These are phyloP conservation scores for Colletotrichum karsti DNA, from an alignment of 2,329 filamentous ascomycete genomes.

Conservation along the genomic window DNA sequence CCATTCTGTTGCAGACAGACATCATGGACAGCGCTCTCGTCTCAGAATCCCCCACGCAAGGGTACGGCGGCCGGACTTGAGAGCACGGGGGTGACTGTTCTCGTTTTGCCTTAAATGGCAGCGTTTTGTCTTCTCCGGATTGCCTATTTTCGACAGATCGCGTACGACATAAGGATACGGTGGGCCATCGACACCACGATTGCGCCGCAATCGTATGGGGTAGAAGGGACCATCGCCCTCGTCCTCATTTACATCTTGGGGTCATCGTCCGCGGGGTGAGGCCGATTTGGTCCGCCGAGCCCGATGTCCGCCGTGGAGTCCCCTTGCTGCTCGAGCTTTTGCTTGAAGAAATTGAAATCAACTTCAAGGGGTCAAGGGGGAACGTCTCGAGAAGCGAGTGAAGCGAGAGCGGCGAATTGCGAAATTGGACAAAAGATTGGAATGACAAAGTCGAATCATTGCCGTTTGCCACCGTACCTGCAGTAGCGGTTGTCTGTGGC, in stretches of 20 bases:
- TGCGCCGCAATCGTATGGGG: slow-evolving; percentile 1
- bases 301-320: background rate
- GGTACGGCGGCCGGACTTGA: slow-evolving; percentile 10
- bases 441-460: background rate
- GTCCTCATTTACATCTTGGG: background rate
- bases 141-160: background rate
- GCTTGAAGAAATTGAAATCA: slow-evolving; percentile 16
- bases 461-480: slow-evolving; percentile 12
- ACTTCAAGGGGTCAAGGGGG: slow-evolving; percentile 13
- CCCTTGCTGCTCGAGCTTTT: background rate
- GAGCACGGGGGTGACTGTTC: background rate
- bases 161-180: background rate
- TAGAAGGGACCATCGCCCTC: background rate
- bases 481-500: slow-evolving; percentile 12
- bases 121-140: background rate
- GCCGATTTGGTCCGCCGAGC: background rate
- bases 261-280: background rate
- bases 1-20: slow-evolving; percentile 10
- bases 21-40: background rate
- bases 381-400: slow-evolving; percentile 21
- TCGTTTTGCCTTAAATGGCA: slow-evolving; percentile 15
- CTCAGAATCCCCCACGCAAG: slow-evolving; percentile 21
- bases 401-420: background rate
- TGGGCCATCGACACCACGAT: slow-evolving; percentile 1
- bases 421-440: background rate